phyloP scores from a whole-genome alignment of 2,329 filamentous ascomycete species.

The Alternaria triticina region DNA sequence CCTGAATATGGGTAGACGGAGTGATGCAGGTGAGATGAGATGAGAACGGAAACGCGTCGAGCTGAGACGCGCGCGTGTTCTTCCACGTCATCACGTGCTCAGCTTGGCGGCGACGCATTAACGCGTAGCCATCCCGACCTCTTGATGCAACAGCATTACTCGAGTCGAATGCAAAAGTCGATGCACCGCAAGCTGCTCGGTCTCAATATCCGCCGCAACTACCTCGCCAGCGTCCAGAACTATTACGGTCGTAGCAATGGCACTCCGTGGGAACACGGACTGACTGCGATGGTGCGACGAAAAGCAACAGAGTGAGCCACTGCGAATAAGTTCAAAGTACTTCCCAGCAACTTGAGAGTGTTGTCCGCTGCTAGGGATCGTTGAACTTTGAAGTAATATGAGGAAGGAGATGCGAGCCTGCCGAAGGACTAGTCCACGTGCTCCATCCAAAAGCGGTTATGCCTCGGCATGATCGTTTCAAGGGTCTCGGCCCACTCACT shows the following conservation, averaged over 20 bases:
- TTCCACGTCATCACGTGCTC: background rate
- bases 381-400: background rate
- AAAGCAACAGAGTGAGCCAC: background rate
- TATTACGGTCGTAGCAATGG: background rate
- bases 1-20: too few species aligned
- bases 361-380: background rate
- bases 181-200: background rate
- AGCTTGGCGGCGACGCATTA: background rate
- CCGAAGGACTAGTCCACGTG: constrained; percentile 21
- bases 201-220: background rate
- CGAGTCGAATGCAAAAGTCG: background rate
- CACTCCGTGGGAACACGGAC: background rate
- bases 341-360: background rate
- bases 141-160: background rate
- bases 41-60: background rate
- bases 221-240: background rate
- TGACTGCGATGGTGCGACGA: background rate
- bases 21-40: too few species aligned
- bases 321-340: background rate
- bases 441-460: constrained; percentile 10
- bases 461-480: constrained; percentile 23
- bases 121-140: background rate
- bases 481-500: constrained; percentile 13
- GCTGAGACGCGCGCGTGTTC: background rate
- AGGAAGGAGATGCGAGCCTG: constrained; percentile 11